Evolutionary conservation across 345 rosid genomes (phyloP), one percentile per base, ranked within the genome.

Genomic region (Toxicodendron radicans): DNA sequence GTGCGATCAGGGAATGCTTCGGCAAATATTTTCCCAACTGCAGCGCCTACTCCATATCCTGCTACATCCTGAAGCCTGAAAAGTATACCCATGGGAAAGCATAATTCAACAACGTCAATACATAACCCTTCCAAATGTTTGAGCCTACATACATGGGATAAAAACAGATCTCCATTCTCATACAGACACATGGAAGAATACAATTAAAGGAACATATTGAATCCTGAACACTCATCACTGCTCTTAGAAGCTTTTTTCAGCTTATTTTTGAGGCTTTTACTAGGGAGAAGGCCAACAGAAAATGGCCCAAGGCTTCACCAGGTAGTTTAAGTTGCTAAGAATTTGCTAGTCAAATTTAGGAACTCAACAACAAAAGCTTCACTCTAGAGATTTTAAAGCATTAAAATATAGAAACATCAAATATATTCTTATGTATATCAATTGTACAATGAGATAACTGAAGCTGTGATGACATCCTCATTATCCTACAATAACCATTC

Each of bases 11-110:
- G 80, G 75, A 85, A 95, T 64, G 90, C 93, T 58, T 77, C 84
- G 6, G 75, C 73, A 83, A 87, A 90, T 83, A 85, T 87, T 74
- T 85, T 79, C 62, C 80, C 84, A 69, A 82, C 91, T 64, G 97
- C 97, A 38, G 78, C 41, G 21, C 87, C 91, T 69, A 95, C 93
- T 66, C 97, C 98, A 43, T 95, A 91, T 74, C 99, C 98, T 79
- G 90, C 88, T 68, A 95, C 74, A 70, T 95, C 99, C 84, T 83
- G 91, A 73, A 95, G 99, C 91, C 99, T 95, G 75, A 80, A 73
- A 54, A 16, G 64, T 41, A 59, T 53, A n/a, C 43, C 17, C 81
- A 78, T 3, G 76, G 52, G 45, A 62, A 73, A 45, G 43, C 17
- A 76, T 35, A 52, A 75, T 35, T 64, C 41, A 63, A 35, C 5